Base-by-base conservation (phyloP, 352 stramenopile genomes). In the Phytophthora pseudosyringae region DNA sequence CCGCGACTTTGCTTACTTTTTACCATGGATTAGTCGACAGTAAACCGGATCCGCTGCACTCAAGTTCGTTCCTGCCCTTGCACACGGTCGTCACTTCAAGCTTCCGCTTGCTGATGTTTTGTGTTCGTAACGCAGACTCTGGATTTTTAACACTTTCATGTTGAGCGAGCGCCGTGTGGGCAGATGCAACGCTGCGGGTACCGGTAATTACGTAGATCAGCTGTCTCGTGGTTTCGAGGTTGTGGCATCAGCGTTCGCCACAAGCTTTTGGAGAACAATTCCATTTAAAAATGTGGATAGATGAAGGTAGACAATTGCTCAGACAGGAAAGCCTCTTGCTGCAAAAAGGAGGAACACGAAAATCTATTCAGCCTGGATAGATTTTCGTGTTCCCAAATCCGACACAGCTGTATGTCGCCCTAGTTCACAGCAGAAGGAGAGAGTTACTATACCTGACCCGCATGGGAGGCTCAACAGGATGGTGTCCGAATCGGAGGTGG, bases 1-100 rank as follows among this genome's bases (percentile, higher is more conserved):
- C 39, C 44, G 16, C 52, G 29, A 35, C 4, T 8, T 40, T 65
- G 62, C n/a, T 70, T 70, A 70, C 62, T 25, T 55, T 25, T 52
- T 54, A 46, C 39, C 26, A 38, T 35, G 12, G 45, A 47, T 53
- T 67, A 53, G 48, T 63, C 48, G 48, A 63, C 5, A 7, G 56
- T 71, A 70, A 65, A 58, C 55, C 16, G 33, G 47, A 18, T 31
- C 28, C 40, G 40, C 12, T 9, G 46, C 29, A 21, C 16, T 55
- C 15, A 31, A 29, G 8, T 21, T 21, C 21, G 21, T 21, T 21
- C 21, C 21, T 21, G 21, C 21, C 21, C 21, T 2, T 21, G 21
- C 21, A 21, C 21, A 21, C 21, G 21, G 16, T 25, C 33, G 7
- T 13, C 36, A 43, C 28, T 39, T 46, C 48, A 62, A 67, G 8